These are phyloP conservation scores for Oryza australiensis DNA, from an alignment of 176 grass and related monocot genomes.

Conservation along the genomic window DNA sequence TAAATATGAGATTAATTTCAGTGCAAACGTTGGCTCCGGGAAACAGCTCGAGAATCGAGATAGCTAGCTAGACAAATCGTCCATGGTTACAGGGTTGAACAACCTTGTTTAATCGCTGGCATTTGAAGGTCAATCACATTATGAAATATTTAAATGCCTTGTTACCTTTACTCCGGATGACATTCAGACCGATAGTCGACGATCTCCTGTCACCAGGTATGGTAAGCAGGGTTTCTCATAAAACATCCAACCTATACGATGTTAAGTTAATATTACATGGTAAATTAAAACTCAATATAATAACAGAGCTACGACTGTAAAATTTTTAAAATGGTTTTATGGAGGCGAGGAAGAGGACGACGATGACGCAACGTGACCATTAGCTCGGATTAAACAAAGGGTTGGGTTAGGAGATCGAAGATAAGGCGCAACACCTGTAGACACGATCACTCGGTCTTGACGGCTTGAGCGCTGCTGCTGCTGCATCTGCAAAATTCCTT, in stretches of 20 bases:
- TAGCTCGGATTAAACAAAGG: slow-evolving; percentile 26
- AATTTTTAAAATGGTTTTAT: too few relatives aligned
- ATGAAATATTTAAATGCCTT: background rate
- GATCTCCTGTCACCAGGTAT: background rate
- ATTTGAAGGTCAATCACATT: slow-evolving; percentile 33
- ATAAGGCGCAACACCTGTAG: slow-evolving; percentile 3
- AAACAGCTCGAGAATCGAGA: slow-evolving; percentile 5
- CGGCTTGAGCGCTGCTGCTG: background rate
- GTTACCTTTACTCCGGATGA: background rate
- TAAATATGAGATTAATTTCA: slow-evolving; percentile 21
- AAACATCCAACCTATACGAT: too few relatives aligned
- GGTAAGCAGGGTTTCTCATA: too few relatives aligned
- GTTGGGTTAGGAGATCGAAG: background rate
- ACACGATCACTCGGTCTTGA: background rate
- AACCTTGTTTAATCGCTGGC: slow-evolving; percentile 23
- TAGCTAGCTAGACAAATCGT: slow-evolving; percentile 16
- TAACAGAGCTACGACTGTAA: too few relatives aligned
- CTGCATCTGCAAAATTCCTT: background rate
- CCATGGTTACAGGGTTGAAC: background rate
- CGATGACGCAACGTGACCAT: background rate
- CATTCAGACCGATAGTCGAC: background rate
- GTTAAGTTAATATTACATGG: too few relatives aligned
- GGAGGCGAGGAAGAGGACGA: background rate
- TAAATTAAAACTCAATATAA: too few relatives aligned
- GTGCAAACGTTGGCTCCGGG: background rate